These are phyloP conservation scores for Sporothrix mexicana DNA, from an alignment of 2,329 filamentous ascomycete genomes.

Conservation along the genomic window DNA sequence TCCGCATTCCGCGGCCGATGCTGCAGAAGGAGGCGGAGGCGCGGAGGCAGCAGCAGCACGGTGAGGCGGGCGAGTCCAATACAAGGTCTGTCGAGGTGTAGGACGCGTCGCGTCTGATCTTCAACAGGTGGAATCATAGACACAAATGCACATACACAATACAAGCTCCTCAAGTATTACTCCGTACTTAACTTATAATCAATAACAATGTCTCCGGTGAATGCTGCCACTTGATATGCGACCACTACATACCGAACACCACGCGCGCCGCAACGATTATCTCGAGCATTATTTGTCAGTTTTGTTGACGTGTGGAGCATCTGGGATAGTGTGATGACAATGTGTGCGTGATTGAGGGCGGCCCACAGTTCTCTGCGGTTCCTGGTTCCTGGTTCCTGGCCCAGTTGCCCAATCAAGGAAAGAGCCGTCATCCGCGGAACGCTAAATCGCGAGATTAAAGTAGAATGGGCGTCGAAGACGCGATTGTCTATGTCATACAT, in stretches of 20 bases:
- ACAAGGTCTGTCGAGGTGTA: not conserved
- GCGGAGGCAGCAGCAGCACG: not conserved
- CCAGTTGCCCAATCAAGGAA: not conserved
- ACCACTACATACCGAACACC: not conserved
- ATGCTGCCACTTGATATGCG: not conserved
- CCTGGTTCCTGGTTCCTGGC: not conserved
- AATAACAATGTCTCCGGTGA: not conserved
- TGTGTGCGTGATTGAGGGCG: no score
- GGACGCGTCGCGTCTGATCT: no score
- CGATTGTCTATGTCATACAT: not conserved
- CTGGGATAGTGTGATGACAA: not conserved
- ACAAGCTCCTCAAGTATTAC: no score
- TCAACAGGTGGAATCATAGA: not conserved
- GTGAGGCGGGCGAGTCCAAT: not conserved
- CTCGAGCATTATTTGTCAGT: not conserved
- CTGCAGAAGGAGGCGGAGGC: not conserved
- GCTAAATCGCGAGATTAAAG: constrained; percentile 12
- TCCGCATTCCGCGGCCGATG: constrained; percentile 37
- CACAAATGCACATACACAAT: not conserved
- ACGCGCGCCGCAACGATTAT: not conserved
- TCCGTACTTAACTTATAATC: no score
- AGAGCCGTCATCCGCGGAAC: not conserved
- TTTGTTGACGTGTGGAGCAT: not conserved
- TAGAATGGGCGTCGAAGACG: not conserved
- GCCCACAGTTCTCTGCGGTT: no score